Conservation (phyloP, 1,284 basidiomycete genomes). For the Puccinia triticina region DNA sequence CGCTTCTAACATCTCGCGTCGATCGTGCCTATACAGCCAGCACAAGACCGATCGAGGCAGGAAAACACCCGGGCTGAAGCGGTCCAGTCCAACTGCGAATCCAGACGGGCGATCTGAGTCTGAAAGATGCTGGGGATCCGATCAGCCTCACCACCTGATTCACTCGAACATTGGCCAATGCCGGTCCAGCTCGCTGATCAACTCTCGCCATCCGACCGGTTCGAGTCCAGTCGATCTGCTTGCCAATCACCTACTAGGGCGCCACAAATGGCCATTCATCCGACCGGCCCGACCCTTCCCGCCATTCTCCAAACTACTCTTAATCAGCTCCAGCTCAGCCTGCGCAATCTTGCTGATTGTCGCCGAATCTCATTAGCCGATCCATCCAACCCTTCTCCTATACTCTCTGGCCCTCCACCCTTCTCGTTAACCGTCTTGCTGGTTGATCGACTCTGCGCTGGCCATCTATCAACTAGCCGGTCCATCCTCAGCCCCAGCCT, state of each 20-base stretch:
- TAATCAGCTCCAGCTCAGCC: neutral
- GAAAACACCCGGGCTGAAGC: too few species aligned
- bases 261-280: neutral
- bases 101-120: too few species aligned
- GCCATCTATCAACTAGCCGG: neutral
- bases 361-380: neutral
- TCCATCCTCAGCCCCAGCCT: neutral
- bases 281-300: neutral
- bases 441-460: neutral
- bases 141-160: neutral
- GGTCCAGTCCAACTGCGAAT: too few species aligned
- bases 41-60: too few species aligned
- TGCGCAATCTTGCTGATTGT: neutral
- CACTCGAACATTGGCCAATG: neutral
- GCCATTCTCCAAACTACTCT: neutral
- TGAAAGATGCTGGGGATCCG: neutral
- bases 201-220: neutral
- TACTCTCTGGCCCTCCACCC: neutral
- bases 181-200: neutral
- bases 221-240: neutral
- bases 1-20: too few species aligned
- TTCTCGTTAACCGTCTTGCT: neutral
- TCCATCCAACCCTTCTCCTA: neutral
- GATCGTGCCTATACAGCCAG: too few species aligned
- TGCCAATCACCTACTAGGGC: conserved; percentile 1